Conservation (phyloP, 495 filamentous ascomycete species). For the Apiosordaria backusii region DNA sequence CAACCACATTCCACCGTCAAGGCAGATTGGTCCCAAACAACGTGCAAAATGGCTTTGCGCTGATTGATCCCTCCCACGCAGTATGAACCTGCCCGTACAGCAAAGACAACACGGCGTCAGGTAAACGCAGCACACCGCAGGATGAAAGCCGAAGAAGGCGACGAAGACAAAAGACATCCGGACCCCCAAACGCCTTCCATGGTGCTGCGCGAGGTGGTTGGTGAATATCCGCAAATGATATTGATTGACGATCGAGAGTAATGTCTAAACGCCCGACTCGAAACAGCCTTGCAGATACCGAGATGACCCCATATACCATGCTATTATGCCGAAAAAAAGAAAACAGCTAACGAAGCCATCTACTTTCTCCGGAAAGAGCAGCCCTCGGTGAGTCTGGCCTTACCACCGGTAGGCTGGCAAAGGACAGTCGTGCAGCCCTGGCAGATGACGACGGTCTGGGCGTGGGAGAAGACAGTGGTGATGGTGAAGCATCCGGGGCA, state of each 20-base stretch:
- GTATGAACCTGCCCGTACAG: conserved; percentile 42
- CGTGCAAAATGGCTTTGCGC: conserved; percentile 50
- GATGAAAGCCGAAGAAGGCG: conserved; percentile 37
- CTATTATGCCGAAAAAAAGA: conserved; percentile 48
- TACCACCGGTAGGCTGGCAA: conserved; percentile 96
- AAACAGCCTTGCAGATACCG: conserved; percentile 50
- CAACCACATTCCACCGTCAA: conserved; percentile 26
- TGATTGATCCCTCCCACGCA: conserved; percentile 51
- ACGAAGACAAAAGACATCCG: conserved; percentile 78
- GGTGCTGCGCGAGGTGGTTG: conserved; percentile 42
- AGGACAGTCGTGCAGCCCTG: conserved; percentile 94
- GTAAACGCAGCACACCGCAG: conserved; percentile 36
- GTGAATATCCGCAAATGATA: conserved; percentile 59
- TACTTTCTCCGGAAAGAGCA: conserved; percentile 99
- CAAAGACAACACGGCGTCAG: conserved; percentile 27
- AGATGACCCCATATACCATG: conserved; percentile 43
- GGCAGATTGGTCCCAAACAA: conserved; percentile 32
- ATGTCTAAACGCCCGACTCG: conserved; percentile 49
- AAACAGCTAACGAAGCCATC: conserved; percentile 47
- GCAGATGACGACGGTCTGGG: conserved; percentile 99
- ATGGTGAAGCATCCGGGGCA: conserved; percentile 99
- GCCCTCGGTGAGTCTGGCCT: conserved; percentile 94
- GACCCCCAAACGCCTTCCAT: conserved; percentile 64
- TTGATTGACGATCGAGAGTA: conserved; percentile 38
- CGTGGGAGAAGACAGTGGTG: conserved; percentile 99